Conservation (phyloP, 2,329 filamentous ascomycete genomes). For the Sporothrix luriei region DNA sequence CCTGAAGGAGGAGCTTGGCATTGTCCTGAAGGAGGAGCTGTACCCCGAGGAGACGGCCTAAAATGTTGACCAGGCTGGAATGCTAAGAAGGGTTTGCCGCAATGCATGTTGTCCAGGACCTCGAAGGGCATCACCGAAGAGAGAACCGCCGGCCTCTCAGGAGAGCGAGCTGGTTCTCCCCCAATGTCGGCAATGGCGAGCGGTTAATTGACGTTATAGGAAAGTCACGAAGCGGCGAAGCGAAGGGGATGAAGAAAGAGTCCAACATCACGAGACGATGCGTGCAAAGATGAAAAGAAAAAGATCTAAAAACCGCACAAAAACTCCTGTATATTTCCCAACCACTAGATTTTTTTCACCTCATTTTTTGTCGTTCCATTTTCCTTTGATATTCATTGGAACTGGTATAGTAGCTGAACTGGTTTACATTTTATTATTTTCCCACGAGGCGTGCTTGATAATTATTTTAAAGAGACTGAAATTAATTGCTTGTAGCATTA, state of each 20-base stretch:
- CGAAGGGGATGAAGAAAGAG: background rate
- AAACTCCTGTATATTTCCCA: slow-evolving; percentile 12
- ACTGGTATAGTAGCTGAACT: background rate
- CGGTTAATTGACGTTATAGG: slow-evolving; percentile 7
- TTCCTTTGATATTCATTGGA: background rate
- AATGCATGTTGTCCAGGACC: background rate
- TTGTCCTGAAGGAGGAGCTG: slow-evolving; percentile 87
- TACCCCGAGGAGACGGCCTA: slow-evolving; percentile 60
- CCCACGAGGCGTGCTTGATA: background rate
- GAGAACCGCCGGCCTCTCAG: background rate
- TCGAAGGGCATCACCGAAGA: background rate
- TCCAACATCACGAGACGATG: slow-evolving; percentile 20
- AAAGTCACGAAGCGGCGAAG: slow-evolving; percentile 17
- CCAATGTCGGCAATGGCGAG: background rate
- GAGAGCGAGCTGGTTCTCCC: background rate
- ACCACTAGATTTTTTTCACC: slow-evolving; percentile 14
- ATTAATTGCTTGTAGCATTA: background rate
- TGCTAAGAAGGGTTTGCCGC: background rate
- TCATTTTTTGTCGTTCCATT: slow-evolving; percentile 17
- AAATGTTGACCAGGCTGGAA: background rate
- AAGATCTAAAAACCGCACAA: slow-evolving; percentile 22
- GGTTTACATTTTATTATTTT: background rate
- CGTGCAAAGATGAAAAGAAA: slow-evolving; percentile 11
- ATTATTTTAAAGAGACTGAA: background rate
- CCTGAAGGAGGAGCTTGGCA: slow-evolving; percentile 89